Evolutionary conservation across 2,329 filamentous ascomycete species (phyloP).

Genomic region (Sporothrix mexicana): DNA sequence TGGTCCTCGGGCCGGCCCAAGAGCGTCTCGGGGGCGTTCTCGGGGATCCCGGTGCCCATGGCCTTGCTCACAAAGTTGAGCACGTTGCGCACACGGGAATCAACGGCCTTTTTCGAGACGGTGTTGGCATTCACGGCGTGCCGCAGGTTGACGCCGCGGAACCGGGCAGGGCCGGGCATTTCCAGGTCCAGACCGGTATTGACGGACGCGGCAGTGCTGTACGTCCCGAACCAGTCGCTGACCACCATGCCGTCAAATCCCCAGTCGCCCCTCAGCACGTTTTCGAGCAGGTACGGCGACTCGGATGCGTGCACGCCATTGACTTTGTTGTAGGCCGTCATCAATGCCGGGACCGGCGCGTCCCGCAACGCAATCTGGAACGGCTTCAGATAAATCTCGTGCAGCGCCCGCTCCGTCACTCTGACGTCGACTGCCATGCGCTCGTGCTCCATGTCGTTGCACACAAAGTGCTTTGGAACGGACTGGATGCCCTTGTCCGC

Average conservation of each 20-base stretch:
- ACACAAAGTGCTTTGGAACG: constrained; percentile 51
- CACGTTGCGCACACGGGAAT: constrained; percentile 42
- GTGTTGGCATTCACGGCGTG: constrained; percentile 36
- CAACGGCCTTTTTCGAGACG: constrained; percentile 39
- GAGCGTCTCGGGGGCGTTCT: constrained; percentile 31
- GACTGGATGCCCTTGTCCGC: constrained; percentile 46
- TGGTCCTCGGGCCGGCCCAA: constrained; percentile 29
- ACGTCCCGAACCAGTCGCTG: constrained; percentile 48
- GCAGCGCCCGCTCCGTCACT: constrained; percentile 48
- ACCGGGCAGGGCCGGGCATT: constrained; percentile 43
- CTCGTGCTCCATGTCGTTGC: constrained; percentile 50
- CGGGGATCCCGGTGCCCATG: constrained; percentile 10
- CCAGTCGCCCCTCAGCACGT: constrained; percentile 49
- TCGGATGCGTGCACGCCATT: constrained; percentile 49
- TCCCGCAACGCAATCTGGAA: constrained; percentile 47
- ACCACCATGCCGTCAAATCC: constrained; percentile 48
- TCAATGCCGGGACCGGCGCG: constrained; percentile 46
- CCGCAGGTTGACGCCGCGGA: constrained; percentile 38
- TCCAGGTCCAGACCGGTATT: constrained; percentile 42
- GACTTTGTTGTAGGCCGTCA: constrained; percentile 42
- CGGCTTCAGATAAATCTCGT: constrained; percentile 49
- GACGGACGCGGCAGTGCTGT: constrained; percentile 40
- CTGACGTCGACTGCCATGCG: constrained; percentile 46
- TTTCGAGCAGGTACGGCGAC: constrained; percentile 45
- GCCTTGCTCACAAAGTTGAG: constrained; percentile 39